A percentile compares a stretch with the other conserved stretches of the same genome.
Conservation (phyloP, 164 flowering plant species). For the Protea cynaroides region DNA sequence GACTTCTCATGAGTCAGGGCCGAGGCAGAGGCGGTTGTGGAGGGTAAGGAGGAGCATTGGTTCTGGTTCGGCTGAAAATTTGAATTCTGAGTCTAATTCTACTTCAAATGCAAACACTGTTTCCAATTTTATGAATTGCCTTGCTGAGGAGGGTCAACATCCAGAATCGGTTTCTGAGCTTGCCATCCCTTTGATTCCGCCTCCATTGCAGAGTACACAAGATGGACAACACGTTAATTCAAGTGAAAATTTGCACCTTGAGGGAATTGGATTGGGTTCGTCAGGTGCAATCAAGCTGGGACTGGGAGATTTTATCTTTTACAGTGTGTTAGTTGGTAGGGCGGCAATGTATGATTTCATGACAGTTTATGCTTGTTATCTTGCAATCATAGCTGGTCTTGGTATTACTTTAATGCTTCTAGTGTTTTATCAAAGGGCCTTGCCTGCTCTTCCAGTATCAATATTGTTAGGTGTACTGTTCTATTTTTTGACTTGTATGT, state of each 20-base stretch:
- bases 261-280: constrained; percentile 87
- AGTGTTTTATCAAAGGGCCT: constrained; percentile 79
- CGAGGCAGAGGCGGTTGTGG: constrained; percentile 60
- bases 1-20: constrained; percentile 20
- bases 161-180: constrained; percentile 32
- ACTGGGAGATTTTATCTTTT: constrained; percentile 92
- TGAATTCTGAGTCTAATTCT: constrained; percentile 11
- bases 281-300: constrained; percentile 95
- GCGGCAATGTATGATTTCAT: constrained; percentile 96
- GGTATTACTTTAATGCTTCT: constrained; percentile 79
- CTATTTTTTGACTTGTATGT: constrained; percentile 65
- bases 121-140: constrained; percentile 12
- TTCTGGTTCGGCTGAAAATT: constrained; percentile 17
- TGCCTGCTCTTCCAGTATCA: constrained; percentile 98
- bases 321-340: constrained; percentile 93
- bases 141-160: constrained; percentile 39
- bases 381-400: constrained; percentile 94
- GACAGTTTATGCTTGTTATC: constrained; percentile 97
- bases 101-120: constrained; percentile 7
- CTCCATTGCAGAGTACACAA: constrained; percentile 9
- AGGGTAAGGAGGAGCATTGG: constrained; percentile 35
- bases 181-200: constrained; percentile 56
- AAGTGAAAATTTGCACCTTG: constrained; percentile 43
- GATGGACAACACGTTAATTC: constrained; percentile 21
- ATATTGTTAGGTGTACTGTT: constrained; percentile 77